Evolutionary conservation across 495 filamentous ascomycete genomes (phyloP).

Genomic region (Cercophora newfieldiana): DNA sequence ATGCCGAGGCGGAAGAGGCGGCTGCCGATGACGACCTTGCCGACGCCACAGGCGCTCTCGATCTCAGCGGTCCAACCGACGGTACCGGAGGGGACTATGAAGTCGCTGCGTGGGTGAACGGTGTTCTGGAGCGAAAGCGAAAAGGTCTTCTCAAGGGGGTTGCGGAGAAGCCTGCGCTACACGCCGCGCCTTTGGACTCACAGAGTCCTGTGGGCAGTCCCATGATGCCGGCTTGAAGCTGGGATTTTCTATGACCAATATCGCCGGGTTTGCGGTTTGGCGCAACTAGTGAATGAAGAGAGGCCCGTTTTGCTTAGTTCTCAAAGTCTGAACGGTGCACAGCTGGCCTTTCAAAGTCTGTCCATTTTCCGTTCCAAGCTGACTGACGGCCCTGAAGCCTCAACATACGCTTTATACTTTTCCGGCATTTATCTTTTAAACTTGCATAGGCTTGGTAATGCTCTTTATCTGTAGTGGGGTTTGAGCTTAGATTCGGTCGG

Average conservation of each 20-base stretch:
- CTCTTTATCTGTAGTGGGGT: too few species aligned
- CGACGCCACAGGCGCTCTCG: slow-evolving; percentile 44
- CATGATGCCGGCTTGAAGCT: slow-evolving; percentile 9
- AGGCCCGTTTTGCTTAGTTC: background rate
- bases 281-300: background rate
- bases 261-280: background rate
- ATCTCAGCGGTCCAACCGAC: slow-evolving; percentile 41
- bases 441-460: too few species aligned
- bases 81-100: slow-evolving; percentile 63
- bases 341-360: background rate
- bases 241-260: background rate
- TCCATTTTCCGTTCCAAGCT: background rate
- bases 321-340: background rate
- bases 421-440: too few species aligned
- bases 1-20: slow-evolving; percentile 62
- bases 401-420: too few species aligned
- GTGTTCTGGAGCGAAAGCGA: slow-evolving; percentile 62
- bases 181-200: slow-evolving; percentile 71
- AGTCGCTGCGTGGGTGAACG: slow-evolving; percentile 81
- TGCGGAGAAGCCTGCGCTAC: slow-evolving; percentile 65
- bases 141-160: slow-evolving; percentile 44
- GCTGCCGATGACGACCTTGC: slow-evolving; percentile 49
- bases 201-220: slow-evolving; percentile 50
- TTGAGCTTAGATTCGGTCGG: too few species aligned
- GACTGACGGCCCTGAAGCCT: background rate